Evolutionary conservation across 352 stramenopile genomes (phyloP).

Genomic region (Chrysophaeum taylorii): DNA sequence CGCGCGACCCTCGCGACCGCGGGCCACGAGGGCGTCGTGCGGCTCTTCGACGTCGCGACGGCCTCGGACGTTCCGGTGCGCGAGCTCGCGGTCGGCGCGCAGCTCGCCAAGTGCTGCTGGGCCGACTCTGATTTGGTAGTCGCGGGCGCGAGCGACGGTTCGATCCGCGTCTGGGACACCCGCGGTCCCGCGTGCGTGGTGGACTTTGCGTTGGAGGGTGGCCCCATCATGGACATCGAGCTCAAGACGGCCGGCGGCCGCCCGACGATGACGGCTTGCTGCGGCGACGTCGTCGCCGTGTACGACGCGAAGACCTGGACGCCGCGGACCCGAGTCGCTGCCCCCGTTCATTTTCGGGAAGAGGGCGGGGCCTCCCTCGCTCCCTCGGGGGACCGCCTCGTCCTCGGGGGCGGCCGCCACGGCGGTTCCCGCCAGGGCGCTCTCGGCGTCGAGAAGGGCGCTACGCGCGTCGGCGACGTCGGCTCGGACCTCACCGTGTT

Average conservation of each 20-base stretch:
- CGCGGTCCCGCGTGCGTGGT: background rate
- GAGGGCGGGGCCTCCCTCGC: conserved; percentile 70
- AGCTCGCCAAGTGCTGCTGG: background rate
- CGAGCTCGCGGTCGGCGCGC: no score
- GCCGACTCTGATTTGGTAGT: conserved; percentile 1
- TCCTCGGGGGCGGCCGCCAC: conserved; percentile 27
- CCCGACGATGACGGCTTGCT: conserved; percentile 70
- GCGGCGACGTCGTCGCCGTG: conserved; percentile 85
- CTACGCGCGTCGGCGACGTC: conserved; percentile 28
- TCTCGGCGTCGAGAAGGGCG: conserved; percentile 7
- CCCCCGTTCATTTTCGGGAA: conserved; percentile 69
- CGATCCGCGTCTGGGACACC: conserved; percentile 3
- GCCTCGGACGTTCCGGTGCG: background rate
- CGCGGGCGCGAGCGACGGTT: conserved; percentile 1
- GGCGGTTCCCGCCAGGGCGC: conserved; percentile 7
- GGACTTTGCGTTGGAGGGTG: background rate
- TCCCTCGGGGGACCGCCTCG: conserved; percentile 64
- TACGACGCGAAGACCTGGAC: conserved; percentile 65
- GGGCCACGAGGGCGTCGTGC: conserved; percentile 83
- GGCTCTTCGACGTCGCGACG: conserved; percentile 51
- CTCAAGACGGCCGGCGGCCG: conserved; percentile 14
- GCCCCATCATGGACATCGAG: conserved; percentile 21
- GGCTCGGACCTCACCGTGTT: conserved; percentile 91
- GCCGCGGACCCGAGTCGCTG: conserved; percentile 54
- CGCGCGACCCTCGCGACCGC: conserved; percentile 69